Evolutionary conservation across 495 filamentous ascomycete genomes (phyloP).

Genomic region (Aspergillus bertholletiae): DNA sequence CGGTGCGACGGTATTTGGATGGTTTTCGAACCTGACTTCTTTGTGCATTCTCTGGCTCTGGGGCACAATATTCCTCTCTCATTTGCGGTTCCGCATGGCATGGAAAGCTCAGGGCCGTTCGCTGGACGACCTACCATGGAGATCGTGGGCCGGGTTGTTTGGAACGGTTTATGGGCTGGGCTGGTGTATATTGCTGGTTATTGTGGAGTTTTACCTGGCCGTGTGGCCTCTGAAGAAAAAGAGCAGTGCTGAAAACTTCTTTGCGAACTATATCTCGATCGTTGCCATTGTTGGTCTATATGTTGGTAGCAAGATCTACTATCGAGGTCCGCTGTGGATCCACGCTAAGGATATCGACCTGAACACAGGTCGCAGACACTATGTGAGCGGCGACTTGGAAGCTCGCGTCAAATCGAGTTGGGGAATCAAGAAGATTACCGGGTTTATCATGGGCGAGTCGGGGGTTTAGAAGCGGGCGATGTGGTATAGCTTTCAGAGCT

Average conservation of each 20-base stretch:
- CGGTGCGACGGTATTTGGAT: constrained; percentile 51
- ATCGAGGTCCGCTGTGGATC: constrained; percentile 26
- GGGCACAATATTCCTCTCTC: constrained; percentile 52
- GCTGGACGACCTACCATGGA: constrained; percentile 67
- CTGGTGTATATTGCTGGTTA: constrained; percentile 26
- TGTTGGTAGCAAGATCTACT: constrained; percentile 17
- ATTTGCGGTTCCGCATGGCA: constrained; percentile 59
- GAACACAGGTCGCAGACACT: constrained; percentile 20
- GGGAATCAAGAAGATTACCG: neutral
- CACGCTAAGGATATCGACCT: constrained; percentile 26
- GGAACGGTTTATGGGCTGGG: constrained; percentile 19
- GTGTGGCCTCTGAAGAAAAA: constrained; percentile 19
- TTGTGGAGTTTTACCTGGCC: constrained; percentile 24
- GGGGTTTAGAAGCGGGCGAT: neutral
- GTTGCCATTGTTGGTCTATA: constrained; percentile 20
- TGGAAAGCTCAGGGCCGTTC: constrained; percentile 60
- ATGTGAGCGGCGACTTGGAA: neutral
- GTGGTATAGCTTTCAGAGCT: too few relatives aligned
- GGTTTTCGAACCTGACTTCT: constrained; percentile 54
- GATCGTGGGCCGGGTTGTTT: constrained; percentile 29
- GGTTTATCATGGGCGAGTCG: neutral
- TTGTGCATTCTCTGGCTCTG: constrained; percentile 55
- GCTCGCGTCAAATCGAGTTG: neutral
- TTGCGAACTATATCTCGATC: constrained; percentile 27
- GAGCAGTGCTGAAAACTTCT: constrained; percentile 21